Conservation (phyloP, 371 early-diverging fungal genomes). For the Capillidium heterosporum region DNA sequence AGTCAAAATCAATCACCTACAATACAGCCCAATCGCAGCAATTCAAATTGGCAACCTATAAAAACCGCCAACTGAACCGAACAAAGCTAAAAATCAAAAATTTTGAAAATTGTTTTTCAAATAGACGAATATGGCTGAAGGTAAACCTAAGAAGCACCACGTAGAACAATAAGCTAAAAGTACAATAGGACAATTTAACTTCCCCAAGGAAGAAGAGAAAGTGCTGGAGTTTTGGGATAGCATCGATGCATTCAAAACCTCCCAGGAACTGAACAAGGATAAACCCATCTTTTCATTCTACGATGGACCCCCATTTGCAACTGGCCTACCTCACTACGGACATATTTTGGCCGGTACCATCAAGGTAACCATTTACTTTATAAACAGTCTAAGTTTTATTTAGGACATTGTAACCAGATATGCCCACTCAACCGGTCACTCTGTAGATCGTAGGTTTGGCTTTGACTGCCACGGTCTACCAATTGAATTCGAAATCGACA, state of each 20-base stretch:
- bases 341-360: slow-evolving; percentile 99
- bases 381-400: not conserved
- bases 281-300: slow-evolving; percentile 84
- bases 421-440: slow-evolving; percentile 92
- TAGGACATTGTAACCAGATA: slow-evolving; percentile 97
- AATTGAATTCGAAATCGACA: slow-evolving; percentile 99
- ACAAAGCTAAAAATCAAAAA: no score
- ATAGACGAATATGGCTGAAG: no score
- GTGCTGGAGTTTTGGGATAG: slow-evolving; percentile 93
- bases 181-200: slow-evolving; percentile 35
- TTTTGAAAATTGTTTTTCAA: no score
- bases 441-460: slow-evolving; percentile 98
- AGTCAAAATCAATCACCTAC: no score
- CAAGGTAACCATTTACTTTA: slow-evolving; percentile 42
- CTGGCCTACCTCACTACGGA: slow-evolving; percentile 99
- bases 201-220: slow-evolving; percentile 92
- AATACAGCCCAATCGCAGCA: no score
- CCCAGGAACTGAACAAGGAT: slow-evolving; percentile 81
- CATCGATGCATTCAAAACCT: slow-evolving; percentile 95
- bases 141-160: no score
- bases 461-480: slow-evolving; percentile 99
- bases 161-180: no score
- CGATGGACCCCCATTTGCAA: slow-evolving; percentile 99
- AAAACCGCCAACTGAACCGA: no score
- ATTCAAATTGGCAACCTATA: no score